Percentiles rank a stretch among this genome's conserved stretches.
Evolutionary conservation across 768 basidiomycete species (phyloP).

Genomic region (Mycena metata): DNA sequence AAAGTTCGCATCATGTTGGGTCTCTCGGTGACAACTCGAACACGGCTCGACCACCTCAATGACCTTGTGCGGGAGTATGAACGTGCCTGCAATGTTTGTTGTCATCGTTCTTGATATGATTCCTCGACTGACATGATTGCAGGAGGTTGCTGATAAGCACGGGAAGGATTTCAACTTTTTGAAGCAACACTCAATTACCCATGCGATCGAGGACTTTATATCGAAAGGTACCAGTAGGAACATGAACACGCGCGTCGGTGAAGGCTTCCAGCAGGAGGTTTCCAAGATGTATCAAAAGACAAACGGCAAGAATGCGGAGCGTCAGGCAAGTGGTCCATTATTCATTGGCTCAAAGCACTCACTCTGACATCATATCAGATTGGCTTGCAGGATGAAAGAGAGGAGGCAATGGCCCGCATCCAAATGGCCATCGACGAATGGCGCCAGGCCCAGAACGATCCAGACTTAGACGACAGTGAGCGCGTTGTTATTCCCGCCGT

Average conservation of each 20-base stretch:
- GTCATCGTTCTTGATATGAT: too few species aligned
- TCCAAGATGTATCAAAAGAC: slow-evolving; percentile 25
- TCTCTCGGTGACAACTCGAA: background rate
- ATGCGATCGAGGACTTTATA: slow-evolving; percentile 9
- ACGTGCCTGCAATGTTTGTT: background rate
- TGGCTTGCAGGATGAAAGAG: slow-evolving; percentile 18
- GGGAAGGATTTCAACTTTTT: slow-evolving; percentile 19
- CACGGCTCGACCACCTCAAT: background rate
- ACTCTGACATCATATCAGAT: slow-evolving; percentile 4
- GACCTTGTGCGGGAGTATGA: slow-evolving; percentile 7
- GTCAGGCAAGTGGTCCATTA: slow-evolving; percentile 3
- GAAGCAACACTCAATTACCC: slow-evolving; percentile 21
- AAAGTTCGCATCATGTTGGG: slow-evolving; percentile 5
- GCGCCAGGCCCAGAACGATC: slow-evolving; percentile 1
- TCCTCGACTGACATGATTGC: background rate
- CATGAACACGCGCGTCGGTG: slow-evolving; percentile 24
- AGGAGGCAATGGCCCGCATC: slow-evolving; percentile 22
- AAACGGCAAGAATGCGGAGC: slow-evolving; percentile 27
- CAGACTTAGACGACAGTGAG: slow-evolving; percentile 8
- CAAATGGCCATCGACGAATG: slow-evolving; percentile 16
- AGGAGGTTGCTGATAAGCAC: background rate
- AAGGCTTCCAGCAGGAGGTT: slow-evolving; percentile 29
- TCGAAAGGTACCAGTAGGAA: slow-evolving; percentile 23
- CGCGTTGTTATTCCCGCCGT: slow-evolving; percentile 5
- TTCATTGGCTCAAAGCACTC: background rate